A percentile compares a stretch with the other conserved stretches of the same genome.
Conservation (phyloP, 345 rosid genomes). For the Erodium maritimum region DNA sequence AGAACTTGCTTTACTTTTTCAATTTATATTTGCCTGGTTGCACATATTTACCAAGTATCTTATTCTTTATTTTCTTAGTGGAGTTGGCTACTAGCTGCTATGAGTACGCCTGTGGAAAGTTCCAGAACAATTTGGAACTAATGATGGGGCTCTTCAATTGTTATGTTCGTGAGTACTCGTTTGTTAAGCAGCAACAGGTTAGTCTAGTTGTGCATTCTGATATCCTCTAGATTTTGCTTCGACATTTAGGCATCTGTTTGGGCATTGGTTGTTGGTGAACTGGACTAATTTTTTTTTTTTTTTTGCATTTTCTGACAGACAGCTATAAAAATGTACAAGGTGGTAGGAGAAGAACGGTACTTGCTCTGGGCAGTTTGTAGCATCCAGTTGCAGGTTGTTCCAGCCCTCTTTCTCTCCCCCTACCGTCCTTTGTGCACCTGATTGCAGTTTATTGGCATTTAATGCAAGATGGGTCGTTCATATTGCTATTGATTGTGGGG, state of each 20-base stretch:
- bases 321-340: constrained; percentile 94
- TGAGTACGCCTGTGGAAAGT: constrained; percentile 70
- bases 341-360: constrained; percentile 83
- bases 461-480: not conserved
- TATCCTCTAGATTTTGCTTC: not conserved
- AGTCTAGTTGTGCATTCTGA: constrained; percentile 2
- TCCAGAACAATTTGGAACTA: constrained; percentile 67
- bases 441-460: not conserved
- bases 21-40: not conserved
- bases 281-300: constrained; percentile 1
- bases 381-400: constrained; percentile 87
- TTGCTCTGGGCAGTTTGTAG: constrained; percentile 99
- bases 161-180: constrained; percentile 84
- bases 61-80: constrained; percentile 30
- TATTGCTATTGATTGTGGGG: no score
- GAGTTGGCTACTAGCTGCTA: constrained; percentile 91
- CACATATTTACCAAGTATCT: not conserved
- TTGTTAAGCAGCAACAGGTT: constrained; percentile 98
- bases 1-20: constrained; percentile 14
- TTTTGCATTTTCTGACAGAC: constrained; percentile 45
- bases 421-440: not conserved
- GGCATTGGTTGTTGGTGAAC: not conserved
- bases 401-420: not conserved
- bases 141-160: constrained; percentile 99
- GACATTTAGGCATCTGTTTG: not conserved